Base-by-base conservation (phyloP, 805 yeast species). In the Metschnikowia vanudenii region DNA sequence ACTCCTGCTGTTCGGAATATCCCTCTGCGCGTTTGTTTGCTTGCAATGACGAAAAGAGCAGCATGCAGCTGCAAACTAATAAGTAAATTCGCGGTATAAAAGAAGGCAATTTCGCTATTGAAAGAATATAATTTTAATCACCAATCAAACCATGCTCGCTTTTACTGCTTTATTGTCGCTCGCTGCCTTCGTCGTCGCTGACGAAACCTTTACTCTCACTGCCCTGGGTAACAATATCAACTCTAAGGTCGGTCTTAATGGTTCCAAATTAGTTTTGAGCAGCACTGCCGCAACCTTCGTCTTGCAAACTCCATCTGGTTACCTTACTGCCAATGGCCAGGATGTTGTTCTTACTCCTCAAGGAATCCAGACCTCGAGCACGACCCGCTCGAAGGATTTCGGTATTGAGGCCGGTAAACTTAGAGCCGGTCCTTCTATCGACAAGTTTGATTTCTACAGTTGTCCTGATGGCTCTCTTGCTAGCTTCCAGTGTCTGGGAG, bases 261-360 rank as follows among this genome's bases (percentile, higher is more conserved):
- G 41, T 39, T 38, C 53, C 45, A 50, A 50, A 16, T 50, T 61
- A 17, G 54, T 49, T 18, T 49, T 58, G 40, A 34, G 34, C 34
- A 26, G 31, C 37, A 26, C 33, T 8, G 43, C 58, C 41, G 61
- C 56, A 26, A 34, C 54, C 32, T 59, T 61, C 51, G 39, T 41
- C 43, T 65, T 67, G 55, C 48, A 54, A 37, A 64, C 63, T 42
- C 71, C 72, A 30, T 49, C 59, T 40, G 71, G 71, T 11, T 64
- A 53, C 56, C 49, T 60, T 18, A 34, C 49, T n/a, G 55, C 55
- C 41, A 51, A 46, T 33, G 67, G 61, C 34, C 32, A 55, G 33
- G 53, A 55, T 44, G 51, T 63, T n/a, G 31, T 45, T 18, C 38
- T 53, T 26, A 39, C 47, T 34, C 50, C 55, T 1, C 49, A 46